Conservation (phyloP, 2,329 filamentous ascomycete species). For the Metarhizium humberi region DNA sequence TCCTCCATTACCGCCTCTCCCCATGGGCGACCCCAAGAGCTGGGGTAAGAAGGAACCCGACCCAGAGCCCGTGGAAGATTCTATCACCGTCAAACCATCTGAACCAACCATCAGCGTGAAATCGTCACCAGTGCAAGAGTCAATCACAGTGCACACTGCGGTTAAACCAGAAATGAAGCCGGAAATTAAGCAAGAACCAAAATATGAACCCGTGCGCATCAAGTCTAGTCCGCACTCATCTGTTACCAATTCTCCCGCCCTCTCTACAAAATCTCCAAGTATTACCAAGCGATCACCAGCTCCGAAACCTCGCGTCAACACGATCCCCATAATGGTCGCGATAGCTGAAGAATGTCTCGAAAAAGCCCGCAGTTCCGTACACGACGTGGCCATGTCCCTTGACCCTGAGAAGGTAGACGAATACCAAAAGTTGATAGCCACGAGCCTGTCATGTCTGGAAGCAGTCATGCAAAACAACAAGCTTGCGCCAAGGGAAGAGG, state of each 20-base stretch:
- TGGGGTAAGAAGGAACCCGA: slow-evolving; percentile 8
- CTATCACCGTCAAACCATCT: slow-evolving; percentile 3
- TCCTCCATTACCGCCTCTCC: slow-evolving; percentile 15
- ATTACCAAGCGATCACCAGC: slow-evolving; percentile 34
- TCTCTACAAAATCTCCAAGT: slow-evolving; percentile 29
- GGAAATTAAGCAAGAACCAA: slow-evolving; percentile 9
- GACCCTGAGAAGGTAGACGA: slow-evolving; percentile 40
- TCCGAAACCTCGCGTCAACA: slow-evolving; percentile 34
- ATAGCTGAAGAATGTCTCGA: slow-evolving; percentile 68
- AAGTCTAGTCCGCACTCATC: slow-evolving; percentile 30
- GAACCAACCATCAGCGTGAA: slow-evolving; percentile 1
- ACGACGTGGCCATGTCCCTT: slow-evolving; percentile 32
- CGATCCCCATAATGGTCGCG: slow-evolving; percentile 53
- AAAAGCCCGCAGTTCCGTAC: slow-evolving; percentile 50
- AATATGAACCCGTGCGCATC: slow-evolving; percentile 10
- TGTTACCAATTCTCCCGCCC: slow-evolving; percentile 30
- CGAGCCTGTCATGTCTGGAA: slow-evolving; percentile 64
- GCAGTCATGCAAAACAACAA: slow-evolving; percentile 53
- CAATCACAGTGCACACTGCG: slow-evolving; percentile 5
- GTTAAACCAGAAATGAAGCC: slow-evolving; percentile 1
- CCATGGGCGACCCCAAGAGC: slow-evolving; percentile 12
- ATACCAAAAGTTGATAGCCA: slow-evolving; percentile 65
- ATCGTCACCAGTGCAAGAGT: slow-evolving; percentile 8
- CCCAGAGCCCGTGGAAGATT: slow-evolving; percentile 4
- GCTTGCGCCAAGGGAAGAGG: slow-evolving; percentile 57